Evolutionary conservation across 2,329 filamentous ascomycete species (phyloP).

Genomic region (Monilinia fructicola): DNA sequence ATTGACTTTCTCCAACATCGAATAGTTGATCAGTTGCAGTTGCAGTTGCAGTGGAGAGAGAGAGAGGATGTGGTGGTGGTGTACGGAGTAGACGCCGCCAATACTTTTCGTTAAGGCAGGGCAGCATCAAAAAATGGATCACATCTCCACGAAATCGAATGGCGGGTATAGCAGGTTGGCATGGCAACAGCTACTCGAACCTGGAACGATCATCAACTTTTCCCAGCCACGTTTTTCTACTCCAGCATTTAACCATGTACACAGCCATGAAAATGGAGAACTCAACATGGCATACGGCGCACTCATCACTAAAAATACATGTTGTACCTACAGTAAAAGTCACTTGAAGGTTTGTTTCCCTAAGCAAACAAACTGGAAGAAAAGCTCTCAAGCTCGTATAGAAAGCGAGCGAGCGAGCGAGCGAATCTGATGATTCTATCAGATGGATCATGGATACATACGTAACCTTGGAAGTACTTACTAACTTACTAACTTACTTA

Average conservation of each 20-base stretch:
- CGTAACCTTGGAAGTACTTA: no score
- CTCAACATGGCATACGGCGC: no score
- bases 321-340: no score
- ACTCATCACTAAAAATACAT: no score
- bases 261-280: background rate
- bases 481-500: no score
- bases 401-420: no score
- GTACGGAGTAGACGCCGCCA: background rate
- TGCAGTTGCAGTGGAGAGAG: no score
- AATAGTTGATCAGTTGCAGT: background rate
- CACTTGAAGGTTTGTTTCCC: no score
- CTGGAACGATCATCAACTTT: background rate
- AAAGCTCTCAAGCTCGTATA: no score
- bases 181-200: background rate
- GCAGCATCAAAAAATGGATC: conserved; percentile 12
- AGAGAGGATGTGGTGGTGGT: background rate
- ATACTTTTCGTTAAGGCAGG: background rate
- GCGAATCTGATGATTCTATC: no score
- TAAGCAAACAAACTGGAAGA: no score
- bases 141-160: conserved; percentile 20
- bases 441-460: no score
- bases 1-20: background rate
- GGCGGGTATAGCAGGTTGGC: background rate
- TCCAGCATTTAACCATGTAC: background rate
- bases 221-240: conserved; percentile 12